phyloP scores from a whole-genome alignment of 305 asterid species.

The Solanum hybrid region DNA sequence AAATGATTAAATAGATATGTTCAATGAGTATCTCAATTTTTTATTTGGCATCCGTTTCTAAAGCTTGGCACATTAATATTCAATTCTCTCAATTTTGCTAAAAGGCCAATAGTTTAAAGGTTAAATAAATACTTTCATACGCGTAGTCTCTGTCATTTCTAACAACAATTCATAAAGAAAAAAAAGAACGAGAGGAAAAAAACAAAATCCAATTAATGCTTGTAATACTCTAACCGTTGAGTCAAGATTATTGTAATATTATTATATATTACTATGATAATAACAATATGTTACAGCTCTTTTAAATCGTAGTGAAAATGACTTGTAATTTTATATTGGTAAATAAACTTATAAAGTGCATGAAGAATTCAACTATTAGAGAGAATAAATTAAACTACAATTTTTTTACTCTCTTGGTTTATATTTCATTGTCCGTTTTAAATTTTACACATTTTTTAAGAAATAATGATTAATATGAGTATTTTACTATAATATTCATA shows the following conservation, averaged over 20 bases:
- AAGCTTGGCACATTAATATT: not conserved
- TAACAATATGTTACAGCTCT: not conserved
- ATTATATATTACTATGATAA: not conserved
- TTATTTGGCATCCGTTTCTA: not conserved
- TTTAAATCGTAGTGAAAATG: not conserved
- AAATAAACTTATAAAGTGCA: not conserved
- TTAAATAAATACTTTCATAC: too few species aligned
- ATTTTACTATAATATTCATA: not conserved
- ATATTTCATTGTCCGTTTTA: not conserved
- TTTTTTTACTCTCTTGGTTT: not conserved
- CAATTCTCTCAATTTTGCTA: not conserved
- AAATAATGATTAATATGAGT: not conserved
- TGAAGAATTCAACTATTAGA: not conserved
- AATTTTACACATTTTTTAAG: not conserved
- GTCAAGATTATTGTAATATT: too few species aligned
- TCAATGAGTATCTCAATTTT: not conserved
- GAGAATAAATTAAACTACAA: not conserved
- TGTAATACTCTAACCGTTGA: not conserved
- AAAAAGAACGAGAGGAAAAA: not conserved
- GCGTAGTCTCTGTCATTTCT: not conserved
- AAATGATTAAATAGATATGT: not conserved
- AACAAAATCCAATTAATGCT: too few species aligned
- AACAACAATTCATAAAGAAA: not conserved
- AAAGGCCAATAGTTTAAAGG: not conserved
- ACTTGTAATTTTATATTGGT: not conserved